Base-by-base conservation (phyloP, 164 flowering plant genomes). In the Paratinospora sagittata region DNA sequence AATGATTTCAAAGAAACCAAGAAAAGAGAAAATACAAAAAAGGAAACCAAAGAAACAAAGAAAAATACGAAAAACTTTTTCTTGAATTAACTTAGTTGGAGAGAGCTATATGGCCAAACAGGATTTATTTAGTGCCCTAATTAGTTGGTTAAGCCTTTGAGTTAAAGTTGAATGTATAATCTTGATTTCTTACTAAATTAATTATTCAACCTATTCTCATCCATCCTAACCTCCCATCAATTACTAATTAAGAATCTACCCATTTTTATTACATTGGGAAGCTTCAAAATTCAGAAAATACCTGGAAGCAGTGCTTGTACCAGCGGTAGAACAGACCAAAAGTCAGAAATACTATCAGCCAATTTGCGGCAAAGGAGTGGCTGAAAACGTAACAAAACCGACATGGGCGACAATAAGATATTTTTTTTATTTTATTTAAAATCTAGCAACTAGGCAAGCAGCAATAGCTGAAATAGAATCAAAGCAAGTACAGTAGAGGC, bases 221-320 rank as follows among this genome's bases (percentile, higher is more conserved):
- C 61, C 24, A n/a, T 55, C 61, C 17, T 5, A 55, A 21, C 7
- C 8, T 55, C 61, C 26, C 24, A n/a, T 19, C 61, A 8, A 55
- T 55, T 55, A 19, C 24, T 55, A 17, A n/a, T 19, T n/a, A 21
- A 55, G 24, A 55, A 55, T 55, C 60, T 52, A 30, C 14, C 61
- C 61, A 47, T 47, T 47, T 47, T 47, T 47, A 47, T 11, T 19
- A 14, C 3, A 19, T 19, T 47, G 19, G 55, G 4, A 47, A 47
- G 10, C 7, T 55, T n/a, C 8, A 55, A n/a, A 52, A 55, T n/a
- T 30, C 34, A 52, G 37, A 34, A n/a, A 55, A 12, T 33, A 81
- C 83, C 98, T 88, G 98, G 97, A 49, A 93, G 76, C 78, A 93
- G 77, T 30, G 97, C 97, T 82, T 93, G 98, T 65, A 93, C 82